These are phyloP conservation scores for Verticillium tricorpus DNA, from an alignment of 2,329 filamentous ascomycete species.

Conservation along the genomic window DNA sequence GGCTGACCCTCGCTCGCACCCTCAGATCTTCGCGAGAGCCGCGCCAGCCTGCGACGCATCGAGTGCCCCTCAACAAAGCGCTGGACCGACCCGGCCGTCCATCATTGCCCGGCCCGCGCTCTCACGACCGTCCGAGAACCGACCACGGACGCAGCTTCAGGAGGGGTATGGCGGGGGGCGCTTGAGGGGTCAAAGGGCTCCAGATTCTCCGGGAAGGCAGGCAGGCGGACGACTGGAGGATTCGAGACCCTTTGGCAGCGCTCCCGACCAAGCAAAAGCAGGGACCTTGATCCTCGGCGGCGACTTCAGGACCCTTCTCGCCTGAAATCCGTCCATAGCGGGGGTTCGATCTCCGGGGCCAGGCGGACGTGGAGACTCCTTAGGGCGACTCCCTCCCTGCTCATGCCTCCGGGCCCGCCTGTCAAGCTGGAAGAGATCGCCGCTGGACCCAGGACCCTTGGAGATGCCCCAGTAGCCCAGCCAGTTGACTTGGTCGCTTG, in stretches of 20 bases:
- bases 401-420: not conserved
- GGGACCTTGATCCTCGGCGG: not conserved
- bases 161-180: not conserved
- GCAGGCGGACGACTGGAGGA: not conserved
- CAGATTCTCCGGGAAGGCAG: not conserved
- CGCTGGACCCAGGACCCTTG: constrained; percentile 1
- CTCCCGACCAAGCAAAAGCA: not conserved
- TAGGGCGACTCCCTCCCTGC: not conserved
- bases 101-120: not conserved
- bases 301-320: not conserved
- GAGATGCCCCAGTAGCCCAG: not conserved
- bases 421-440: not conserved
- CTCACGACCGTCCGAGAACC: not conserved
- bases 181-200: not conserved
- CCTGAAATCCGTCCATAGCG: not conserved
- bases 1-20: not conserved
- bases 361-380: not conserved
- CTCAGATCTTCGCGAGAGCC: not conserved
- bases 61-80: not conserved
- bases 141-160: not conserved
- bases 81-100: not conserved
- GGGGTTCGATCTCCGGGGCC: not conserved
- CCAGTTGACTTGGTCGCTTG: not conserved
- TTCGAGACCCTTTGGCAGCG: not conserved
- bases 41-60: not conserved